Percentiles rank a stretch among this genome's conserved stretches.
These are phyloP conservation scores for Penicillium sp. DNA, from an alignment of 2,329 filamentous ascomycete species.

Conservation along the genomic window DNA sequence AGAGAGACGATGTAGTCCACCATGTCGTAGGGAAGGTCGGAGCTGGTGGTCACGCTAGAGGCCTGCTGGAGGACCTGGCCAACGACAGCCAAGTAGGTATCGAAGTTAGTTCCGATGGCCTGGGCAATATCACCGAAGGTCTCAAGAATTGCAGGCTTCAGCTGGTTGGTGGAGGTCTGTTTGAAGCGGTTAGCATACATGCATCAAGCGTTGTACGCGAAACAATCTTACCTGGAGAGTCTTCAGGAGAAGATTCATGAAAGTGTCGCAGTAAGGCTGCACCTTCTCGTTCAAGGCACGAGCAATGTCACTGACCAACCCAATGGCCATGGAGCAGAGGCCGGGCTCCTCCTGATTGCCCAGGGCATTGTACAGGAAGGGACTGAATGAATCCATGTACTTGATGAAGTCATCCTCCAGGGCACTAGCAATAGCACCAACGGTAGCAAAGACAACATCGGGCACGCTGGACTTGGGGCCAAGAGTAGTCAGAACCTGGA, in stretches of 20 bases:
- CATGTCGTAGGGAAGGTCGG: slow-evolving; percentile 88
- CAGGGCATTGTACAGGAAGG: slow-evolving; percentile 89
- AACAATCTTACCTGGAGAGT: slow-evolving; percentile 68
- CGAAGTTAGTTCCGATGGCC: slow-evolving; percentile 86
- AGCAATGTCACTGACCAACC: slow-evolving; percentile 92
- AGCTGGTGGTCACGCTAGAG: slow-evolving; percentile 70
- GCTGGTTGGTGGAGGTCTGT: slow-evolving; percentile 69
- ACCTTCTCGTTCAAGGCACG: slow-evolving; percentile 85
- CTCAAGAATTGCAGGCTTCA: slow-evolving; percentile 96
- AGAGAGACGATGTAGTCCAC: slow-evolving; percentile 93
- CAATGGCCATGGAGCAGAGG: slow-evolving; percentile 95
- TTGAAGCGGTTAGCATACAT: background rate
- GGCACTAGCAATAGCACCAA: slow-evolving; percentile 86
- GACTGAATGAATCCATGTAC: slow-evolving; percentile 95
- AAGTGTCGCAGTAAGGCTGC: slow-evolving; percentile 91
- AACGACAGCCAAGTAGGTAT: slow-evolving; percentile 88
- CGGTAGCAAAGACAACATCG: slow-evolving; percentile 86
- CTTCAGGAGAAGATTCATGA: slow-evolving; percentile 97
- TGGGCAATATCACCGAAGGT: slow-evolving; percentile 97
- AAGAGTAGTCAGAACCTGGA: slow-evolving; percentile 73
- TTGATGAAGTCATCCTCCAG: slow-evolving; percentile 90
- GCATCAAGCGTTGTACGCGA: background rate
- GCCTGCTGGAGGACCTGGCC: slow-evolving; percentile 93
- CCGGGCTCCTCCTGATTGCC: slow-evolving; percentile 93
- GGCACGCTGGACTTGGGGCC: slow-evolving; percentile 88